phyloP scores from a whole-genome alignment of 192 early-diverging fungal genomes.

The Linnemannia zychae region DNA sequence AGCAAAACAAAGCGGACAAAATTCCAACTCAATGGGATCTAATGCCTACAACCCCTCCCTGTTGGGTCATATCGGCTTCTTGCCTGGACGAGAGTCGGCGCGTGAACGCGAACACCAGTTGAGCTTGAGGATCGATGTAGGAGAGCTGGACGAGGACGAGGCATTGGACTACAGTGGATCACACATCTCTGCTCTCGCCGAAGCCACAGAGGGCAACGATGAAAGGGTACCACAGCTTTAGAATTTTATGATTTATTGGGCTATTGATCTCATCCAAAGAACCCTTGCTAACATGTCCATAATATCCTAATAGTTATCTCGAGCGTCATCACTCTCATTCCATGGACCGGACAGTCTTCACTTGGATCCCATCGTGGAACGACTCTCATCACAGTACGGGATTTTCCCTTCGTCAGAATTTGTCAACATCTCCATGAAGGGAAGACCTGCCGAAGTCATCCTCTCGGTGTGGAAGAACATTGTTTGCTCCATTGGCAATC shows the following conservation, averaged over 20 bases:
- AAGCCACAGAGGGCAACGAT: constrained; percentile 24
- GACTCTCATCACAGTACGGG: constrained; percentile 58
- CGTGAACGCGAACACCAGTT: constrained; percentile 29
- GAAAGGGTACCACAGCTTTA: constrained; percentile 46
- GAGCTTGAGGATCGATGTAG: constrained; percentile 15
- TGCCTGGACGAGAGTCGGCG: constrained; percentile 20
- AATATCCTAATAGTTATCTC: constrained; percentile 19
- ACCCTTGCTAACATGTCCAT: background rate
- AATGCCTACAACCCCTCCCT: constrained; percentile 27
- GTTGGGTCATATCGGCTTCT: constrained; percentile 45
- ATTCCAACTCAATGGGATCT: constrained; percentile 1
- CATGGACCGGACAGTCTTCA: constrained; percentile 55
- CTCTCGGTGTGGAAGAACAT: constrained; percentile 84
- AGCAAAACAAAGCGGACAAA: constrained; percentile 22
- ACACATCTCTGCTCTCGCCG: constrained; percentile 34
- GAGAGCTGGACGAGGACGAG: constrained; percentile 48
- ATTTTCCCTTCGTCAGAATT: constrained; percentile 71
- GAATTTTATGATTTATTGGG: background rate
- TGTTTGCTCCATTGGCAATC: constrained; percentile 80
- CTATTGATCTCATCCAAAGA: background rate
- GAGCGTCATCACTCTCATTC: constrained; percentile 49
- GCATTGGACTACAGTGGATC: constrained; percentile 26
- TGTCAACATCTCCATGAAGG: constrained; percentile 60
- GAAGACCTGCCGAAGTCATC: constrained; percentile 57
- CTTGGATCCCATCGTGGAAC: constrained; percentile 59